Evolutionary conservation across 371 early-diverging fungal species (phyloP).

Genomic region (Dichotomocladium elegans): DNA sequence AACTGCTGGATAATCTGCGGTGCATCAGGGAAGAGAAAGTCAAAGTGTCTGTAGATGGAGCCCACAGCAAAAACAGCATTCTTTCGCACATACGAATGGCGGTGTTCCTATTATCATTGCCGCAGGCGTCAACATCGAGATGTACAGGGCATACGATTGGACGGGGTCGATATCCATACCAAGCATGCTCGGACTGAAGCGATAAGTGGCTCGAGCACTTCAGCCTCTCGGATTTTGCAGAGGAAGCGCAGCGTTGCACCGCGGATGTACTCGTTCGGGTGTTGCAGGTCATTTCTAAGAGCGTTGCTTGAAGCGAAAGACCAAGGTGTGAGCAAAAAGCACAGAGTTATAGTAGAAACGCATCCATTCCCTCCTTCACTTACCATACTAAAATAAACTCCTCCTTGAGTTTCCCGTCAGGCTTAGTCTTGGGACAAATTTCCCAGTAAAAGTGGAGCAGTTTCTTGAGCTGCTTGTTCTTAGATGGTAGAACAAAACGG

Average conservation of each 20-base stretch:
- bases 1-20: conserved; percentile 85
- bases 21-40: conserved; percentile 93
- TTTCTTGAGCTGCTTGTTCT: conserved; percentile 94
- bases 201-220: conserved; percentile 92
- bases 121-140: no score
- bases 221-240: conserved; percentile 91
- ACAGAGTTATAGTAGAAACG: no score
- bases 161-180: no score
- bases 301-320: conserved; percentile 68
- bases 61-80: conserved; percentile 95
- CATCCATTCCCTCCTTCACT: no score
- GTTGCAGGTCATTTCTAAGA: conserved; percentile 94
- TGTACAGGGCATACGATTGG: no score
- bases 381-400: conserved; percentile 97
- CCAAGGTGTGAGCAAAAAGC: background rate
- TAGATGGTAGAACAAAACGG: conserved; percentile 90
- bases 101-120: conserved; percentile 88
- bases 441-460: conserved; percentile 95
- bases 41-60: conserved; percentile 82
- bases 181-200: conserved; percentile 88
- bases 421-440: conserved; percentile 88
- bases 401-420: conserved; percentile 91
- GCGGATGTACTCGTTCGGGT: conserved; percentile 99
- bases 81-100: conserved; percentile 96
- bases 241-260: conserved; percentile 94